Evolutionary conservation across 2,329 filamentous ascomycete species (phyloP), one percentile per base, ranked within the genome.

Genomic region (Fusarium transvaalense): DNA sequence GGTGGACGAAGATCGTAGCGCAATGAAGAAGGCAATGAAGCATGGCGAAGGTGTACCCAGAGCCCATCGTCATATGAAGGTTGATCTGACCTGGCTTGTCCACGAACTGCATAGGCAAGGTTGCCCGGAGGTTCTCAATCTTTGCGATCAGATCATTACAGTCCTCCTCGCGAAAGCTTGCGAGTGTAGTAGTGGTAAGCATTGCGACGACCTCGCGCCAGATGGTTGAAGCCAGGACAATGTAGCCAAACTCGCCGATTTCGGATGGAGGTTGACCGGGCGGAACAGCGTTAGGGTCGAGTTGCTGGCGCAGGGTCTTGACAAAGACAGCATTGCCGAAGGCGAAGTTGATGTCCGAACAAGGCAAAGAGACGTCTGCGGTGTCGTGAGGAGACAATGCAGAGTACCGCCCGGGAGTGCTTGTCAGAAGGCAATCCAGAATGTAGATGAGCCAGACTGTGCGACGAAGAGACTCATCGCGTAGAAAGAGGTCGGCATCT

Each of bases 391-490:
- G 79, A 3, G 85, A 85, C 25, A 89, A 78, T 7, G 86, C 86
- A 4, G 87, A 82, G 71, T 85, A 85, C 29, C 87, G 86, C 52
- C 87, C 87, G 14, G 87, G 86, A 55, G 86, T 88, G 78, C 86
- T 88, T 19, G 86, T 88, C 42, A 89, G 78, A 68, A 89, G 85
- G 74, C 86, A 89, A 76, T 89, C 87, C 46, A 89, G 82, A 42
- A 89, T 86, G 75, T 89, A 89, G 66, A 88, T 85, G 56, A 89
- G 81, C 87, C 87, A 89, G 48, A 89, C 77, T 4, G 86, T 88
- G 35, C 87, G 86, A 51, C 87, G 85, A 75, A 88, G 86, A 1
- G 86, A 87, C 75, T 89, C 87, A 47, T 89, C 86, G 67, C 86
- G 85, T 14, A 88, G 82, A 74, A 89, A 89, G 70, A 86, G 84